Evolutionary conservation across 148 eudicot species (phyloP).

Genomic region (Rheum nobile): DNA sequence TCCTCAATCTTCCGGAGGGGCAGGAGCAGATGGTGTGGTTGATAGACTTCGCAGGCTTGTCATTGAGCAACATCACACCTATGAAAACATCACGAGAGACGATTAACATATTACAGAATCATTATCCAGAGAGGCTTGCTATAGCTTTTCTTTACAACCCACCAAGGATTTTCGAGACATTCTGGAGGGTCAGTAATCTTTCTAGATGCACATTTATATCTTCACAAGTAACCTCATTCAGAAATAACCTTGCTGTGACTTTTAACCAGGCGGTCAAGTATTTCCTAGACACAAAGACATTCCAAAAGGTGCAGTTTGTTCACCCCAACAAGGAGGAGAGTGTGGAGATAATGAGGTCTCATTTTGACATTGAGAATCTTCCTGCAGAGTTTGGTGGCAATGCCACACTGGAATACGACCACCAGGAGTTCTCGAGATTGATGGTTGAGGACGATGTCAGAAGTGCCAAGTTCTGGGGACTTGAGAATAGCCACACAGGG

Average conservation of each 20-base stretch:
- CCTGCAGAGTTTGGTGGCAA: conserved; percentile 85
- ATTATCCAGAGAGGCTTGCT: conserved; percentile 93
- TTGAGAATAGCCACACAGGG: conserved; percentile 10
- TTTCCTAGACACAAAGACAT: conserved; percentile 56
- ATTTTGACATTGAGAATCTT: conserved; percentile 69
- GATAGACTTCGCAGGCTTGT: conserved; percentile 72
- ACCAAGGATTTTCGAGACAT: conserved; percentile 70
- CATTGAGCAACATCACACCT: conserved; percentile 47
- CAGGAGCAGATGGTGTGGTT: conserved; percentile 95
- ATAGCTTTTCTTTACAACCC: conserved; percentile 64
- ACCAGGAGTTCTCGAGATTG: conserved; percentile 57
- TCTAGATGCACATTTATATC: too few relatives aligned
- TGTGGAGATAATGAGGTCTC: conserved; percentile 58
- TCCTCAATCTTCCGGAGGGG: conserved; percentile 75
- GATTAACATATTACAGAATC: conserved; percentile 61
- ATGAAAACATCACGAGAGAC: conserved; percentile 62
- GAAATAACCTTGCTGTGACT: background rate
- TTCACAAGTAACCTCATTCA: too few relatives aligned
- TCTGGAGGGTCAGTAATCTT: conserved; percentile 44
- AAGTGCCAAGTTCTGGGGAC: conserved; percentile 66
- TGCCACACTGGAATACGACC: conserved; percentile 64
- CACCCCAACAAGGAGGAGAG: conserved; percentile 64
- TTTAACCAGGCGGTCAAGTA: conserved; percentile 52
- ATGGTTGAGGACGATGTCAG: conserved; percentile 67
- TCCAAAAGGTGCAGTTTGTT: conserved; percentile 54